Evolutionary conservation across 305 asterid species (phyloP), one percentile per base, ranked within the genome.

Genomic region (Fraxinus angustifolia): DNA sequence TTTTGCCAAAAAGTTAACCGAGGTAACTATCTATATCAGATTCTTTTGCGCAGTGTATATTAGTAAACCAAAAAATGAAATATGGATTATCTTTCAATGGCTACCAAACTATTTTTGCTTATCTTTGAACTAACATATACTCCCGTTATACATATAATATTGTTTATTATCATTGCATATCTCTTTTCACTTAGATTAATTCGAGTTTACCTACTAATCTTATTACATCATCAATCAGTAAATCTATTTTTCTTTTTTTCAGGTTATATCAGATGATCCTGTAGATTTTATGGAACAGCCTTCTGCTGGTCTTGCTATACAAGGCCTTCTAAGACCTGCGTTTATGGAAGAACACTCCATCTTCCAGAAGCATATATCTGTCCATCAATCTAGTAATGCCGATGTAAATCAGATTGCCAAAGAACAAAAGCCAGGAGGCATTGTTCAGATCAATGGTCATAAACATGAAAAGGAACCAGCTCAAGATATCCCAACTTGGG

Each of bases 231-330:
- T 68, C 74, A 68, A 30, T 81, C 53, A 58, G 60, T 79, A 50
- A 73, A 70, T 42, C 65, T 77, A 72, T 34, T 34, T 34, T 8
- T 38, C 73, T 79, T 56, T 30, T 81, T 83, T 84, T 83, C 84
- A 95, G 99, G 97, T 86, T n/a, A 93, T 91, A 73, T 88, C 93
- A 48, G 98, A 92, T 78, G 93, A 91, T 84, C 97, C 98, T 42
- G 86, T 96, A 72, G 97, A 96, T 89, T 89, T 89, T 84, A 91
- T 96, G 99, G 98, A 96, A 80, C 97, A 91, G 86, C 98, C 97
- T 75, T 89, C 98, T 58, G 93, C 93, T 72, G 98, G 99, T 78
- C 93, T 96, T 83, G 94, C 94, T 30, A 90, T 96, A 80, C 97
- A 94, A 83, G 99, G 99, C 84, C 87, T 96, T 86, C 82, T 96